Conservation (phyloP, 2,329 filamentous ascomycete genomes). For the Verticillium tricorpus region DNA sequence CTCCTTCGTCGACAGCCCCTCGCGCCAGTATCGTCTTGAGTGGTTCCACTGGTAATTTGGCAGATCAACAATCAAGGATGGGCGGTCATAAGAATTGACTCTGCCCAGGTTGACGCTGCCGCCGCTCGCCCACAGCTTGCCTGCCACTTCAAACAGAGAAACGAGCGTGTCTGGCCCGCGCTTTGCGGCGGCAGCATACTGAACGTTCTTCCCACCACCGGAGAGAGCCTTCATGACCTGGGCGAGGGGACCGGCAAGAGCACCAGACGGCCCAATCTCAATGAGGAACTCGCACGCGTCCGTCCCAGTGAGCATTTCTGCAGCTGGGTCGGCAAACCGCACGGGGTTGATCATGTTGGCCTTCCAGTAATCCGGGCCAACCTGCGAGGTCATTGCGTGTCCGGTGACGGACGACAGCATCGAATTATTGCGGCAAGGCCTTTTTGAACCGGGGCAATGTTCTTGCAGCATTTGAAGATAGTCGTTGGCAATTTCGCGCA, state of each 20-base stretch:
- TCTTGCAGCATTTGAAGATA: background rate
- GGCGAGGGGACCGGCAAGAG: conserved; percentile 22
- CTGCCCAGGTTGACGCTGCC: background rate
- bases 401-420: conserved; percentile 14
- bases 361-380: conserved; percentile 5
- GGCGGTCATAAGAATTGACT: background rate
- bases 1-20: background rate
- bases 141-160: background rate
- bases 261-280: conserved; percentile 23
- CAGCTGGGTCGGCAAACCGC: conserved; percentile 1
- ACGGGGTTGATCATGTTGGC: conserved; percentile 8
- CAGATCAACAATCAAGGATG: conserved; percentile 2
- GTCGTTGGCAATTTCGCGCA: conserved; percentile 3
- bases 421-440: background rate
- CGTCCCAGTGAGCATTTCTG: background rate
- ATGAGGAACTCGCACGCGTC: conserved; percentile 13
- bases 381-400: background rate
- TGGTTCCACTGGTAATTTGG: conserved; percentile 10
- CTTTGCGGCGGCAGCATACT: background rate
- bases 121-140: conserved; percentile 6
- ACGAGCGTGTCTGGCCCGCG: background rate
- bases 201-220: background rate
- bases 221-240: conserved; percentile 16
- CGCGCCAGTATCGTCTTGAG: conserved; percentile 5
- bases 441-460: background rate